Evolutionary conservation across 192 early-diverging fungal genomes (phyloP), one percentile per base, ranked within the genome.

Genomic region (Gonapodya prolifera): DNA sequence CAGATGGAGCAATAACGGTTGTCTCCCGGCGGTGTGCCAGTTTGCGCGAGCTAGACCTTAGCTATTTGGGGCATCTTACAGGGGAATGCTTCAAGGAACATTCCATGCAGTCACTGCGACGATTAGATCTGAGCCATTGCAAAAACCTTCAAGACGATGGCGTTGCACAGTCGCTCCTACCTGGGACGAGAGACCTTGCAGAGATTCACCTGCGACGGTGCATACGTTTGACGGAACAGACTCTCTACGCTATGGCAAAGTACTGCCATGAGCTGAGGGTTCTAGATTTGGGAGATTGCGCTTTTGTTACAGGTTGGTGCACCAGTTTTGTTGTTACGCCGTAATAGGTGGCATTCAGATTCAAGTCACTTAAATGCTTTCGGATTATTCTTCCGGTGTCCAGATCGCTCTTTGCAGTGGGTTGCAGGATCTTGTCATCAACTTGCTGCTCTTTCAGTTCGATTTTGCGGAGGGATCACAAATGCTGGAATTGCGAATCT

Each of bases 401-500:
- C 84, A 17, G 85, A 87, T 80, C 84, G 81, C 30, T 87, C 83
- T 35, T 77, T 87, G 16, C 86, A 87, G 75, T 87, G 85, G 85
- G 81, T 87, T 30, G 83, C 86, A 1, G 79, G 82, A 29, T 76
- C 75, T 70, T 82, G 82, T 35, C 78, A 77, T 13, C 75, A 87
- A 33, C 79, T 87, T 28, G 77, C 29, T 28, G 61, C 79, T 35
- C 76, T 87, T 35, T 79, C 81, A 33, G 75, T 87, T 13, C 77
- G 78, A 0, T 87, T 87, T 74, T 87, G 86, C 83, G 84, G 81
- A 2, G 76, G 83, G 28, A 80, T 87, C 35, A 87, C 84, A 1
- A 85, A 86, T 78, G 83, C 77, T 1, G 86, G 86, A 0, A 77
- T 87, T 0, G 84, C 83, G 79, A 84, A 87, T 70, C 80, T 87